Percentiles rank a stretch among this genome's conserved stretches.
phyloP scores from a whole-genome alignment of 768 basidiomycete genomes.

The Trametes maxima region DNA sequence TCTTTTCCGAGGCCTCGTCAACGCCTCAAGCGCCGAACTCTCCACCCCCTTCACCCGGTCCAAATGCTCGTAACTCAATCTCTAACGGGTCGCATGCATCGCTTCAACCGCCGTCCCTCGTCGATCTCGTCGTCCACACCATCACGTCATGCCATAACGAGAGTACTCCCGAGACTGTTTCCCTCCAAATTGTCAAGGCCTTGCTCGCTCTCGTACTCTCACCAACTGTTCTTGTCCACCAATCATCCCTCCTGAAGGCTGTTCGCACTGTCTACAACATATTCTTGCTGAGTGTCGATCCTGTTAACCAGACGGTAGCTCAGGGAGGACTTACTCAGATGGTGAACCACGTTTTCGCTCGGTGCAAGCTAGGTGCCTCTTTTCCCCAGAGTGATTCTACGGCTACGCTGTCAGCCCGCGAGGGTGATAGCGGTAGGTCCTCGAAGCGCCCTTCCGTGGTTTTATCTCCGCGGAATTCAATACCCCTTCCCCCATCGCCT shows the following conservation, averaged over 20 bases:
- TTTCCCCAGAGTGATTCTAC: constrained; percentile 26
- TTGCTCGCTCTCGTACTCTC: constrained; percentile 89
- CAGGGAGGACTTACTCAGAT: constrained; percentile 98
- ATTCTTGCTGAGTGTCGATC: constrained; percentile 86
- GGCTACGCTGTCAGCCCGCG: constrained; percentile 19
- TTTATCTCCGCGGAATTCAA: constrained; percentile 21
- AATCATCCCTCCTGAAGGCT: constrained; percentile 93
- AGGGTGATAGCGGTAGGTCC: constrained; percentile 10
- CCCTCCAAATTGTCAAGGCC: constrained; percentile 95
- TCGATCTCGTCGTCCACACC: constrained; percentile 93
- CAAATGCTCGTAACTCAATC: constrained; percentile 46
- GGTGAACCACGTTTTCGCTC: constrained; percentile 93
- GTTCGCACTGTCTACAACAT: constrained; percentile 98
- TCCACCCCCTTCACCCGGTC: constrained; percentile 73
- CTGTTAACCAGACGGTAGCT: constrained; percentile 96
- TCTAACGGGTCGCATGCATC: constrained; percentile 49
- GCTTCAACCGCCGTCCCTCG: constrained; percentile 70
- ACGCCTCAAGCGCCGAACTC: constrained; percentile 54
- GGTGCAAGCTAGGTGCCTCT: constrained; percentile 52
- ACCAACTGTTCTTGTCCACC: constrained; percentile 85
- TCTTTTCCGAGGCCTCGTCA: constrained; percentile 76
- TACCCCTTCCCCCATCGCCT: constrained; percentile 14
- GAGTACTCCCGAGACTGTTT: constrained; percentile 85
- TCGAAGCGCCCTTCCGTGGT: constrained; percentile 21
- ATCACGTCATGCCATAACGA: constrained; percentile 92